Conservation (phyloP, 805 yeast species). For the Jamesozyma rosinii region DNA sequence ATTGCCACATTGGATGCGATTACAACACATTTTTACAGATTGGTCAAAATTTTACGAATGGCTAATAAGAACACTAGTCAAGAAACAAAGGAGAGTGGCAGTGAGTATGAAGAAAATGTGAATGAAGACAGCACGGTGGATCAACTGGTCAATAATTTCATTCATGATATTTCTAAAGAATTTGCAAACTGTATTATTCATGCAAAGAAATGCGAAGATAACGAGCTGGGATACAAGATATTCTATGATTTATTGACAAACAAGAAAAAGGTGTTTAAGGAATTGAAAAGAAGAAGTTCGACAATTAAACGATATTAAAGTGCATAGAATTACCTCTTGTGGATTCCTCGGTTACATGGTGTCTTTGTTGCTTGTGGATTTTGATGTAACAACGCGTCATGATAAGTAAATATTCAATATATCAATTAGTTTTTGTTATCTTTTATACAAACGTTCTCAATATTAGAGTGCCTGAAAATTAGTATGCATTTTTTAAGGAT, state of each 20-base stretch:
- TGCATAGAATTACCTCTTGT: too few relatives aligned
- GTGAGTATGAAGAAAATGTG: not conserved
- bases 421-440: too few relatives aligned
- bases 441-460: too few relatives aligned
- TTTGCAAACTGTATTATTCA: slow-evolving; percentile 51
- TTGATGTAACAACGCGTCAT: too few relatives aligned
- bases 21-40: slow-evolving; percentile 62
- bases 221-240: slow-evolving; percentile 49
- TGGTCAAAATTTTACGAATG: slow-evolving; percentile 46
- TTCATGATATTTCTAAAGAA: slow-evolving; percentile 48
- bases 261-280: slow-evolving; percentile 56
- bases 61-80: slow-evolving; percentile 12
- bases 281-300: slow-evolving; percentile 35
- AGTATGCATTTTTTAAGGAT: too few relatives aligned
- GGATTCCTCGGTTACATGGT: too few relatives aligned
- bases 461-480: too few relatives aligned
- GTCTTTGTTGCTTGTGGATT: too few relatives aligned
- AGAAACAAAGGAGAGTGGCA: not conserved
- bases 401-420: too few relatives aligned
- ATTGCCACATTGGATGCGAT: slow-evolving; percentile 74
- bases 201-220: slow-evolving; percentile 42
- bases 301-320: not conserved
- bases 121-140: slow-evolving; percentile 10
- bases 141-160: slow-evolving; percentile 33
- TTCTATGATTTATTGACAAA: slow-evolving; percentile 52